Conservation (phyloP, 768 basidiomycete genomes). For the Crassisporium funariophilum region DNA sequence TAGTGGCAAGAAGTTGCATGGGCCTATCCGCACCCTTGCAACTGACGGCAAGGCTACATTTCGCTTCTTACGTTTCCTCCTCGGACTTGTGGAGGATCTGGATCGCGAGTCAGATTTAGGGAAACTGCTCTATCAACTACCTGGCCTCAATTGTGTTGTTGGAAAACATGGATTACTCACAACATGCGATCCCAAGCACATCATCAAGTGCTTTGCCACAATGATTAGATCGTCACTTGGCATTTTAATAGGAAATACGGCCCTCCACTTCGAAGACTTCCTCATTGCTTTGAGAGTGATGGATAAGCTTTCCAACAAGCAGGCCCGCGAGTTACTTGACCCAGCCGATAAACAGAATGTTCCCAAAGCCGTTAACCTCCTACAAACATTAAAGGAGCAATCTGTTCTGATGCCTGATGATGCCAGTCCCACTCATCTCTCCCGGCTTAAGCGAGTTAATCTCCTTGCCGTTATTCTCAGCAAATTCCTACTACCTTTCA, state of each 20-base stretch:
- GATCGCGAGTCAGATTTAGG: constrained; percentile 9
- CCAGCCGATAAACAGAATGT: constrained; percentile 37
- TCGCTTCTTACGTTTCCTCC: constrained; percentile 12
- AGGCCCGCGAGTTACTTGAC: constrained; percentile 3
- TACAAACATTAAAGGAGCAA: constrained; percentile 14
- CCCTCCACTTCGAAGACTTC: constrained; percentile 6
- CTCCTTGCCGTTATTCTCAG: constrained; percentile 13
- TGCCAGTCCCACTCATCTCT: constrained; percentile 1
- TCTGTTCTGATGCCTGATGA: neutral
- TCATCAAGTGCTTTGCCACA: constrained; percentile 22
- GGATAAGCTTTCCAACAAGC: neutral
- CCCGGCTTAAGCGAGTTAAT: constrained; percentile 13
- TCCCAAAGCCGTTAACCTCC: constrained; percentile 19
- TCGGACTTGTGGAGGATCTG: constrained; percentile 15
- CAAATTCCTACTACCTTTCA: constrained; percentile 27
- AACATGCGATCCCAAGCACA: constrained; percentile 24
- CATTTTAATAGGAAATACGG: constrained; percentile 11
- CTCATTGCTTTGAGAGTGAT: neutral
- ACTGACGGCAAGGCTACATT: constrained; percentile 24
- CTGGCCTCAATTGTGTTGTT: constrained; percentile 20
- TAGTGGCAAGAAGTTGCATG: constrained; percentile 18
- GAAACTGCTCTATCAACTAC: constrained; percentile 6
- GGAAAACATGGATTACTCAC: constrained; percentile 11
- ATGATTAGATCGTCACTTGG: constrained; percentile 13
- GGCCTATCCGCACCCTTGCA: constrained; percentile 19